Percentiles rank a stretch among this genome's conserved stretches.
These are phyloP conservation scores for Punctularia strigosozonata DNA, from an alignment of 768 basidiomycete species.

Conservation along the genomic window DNA sequence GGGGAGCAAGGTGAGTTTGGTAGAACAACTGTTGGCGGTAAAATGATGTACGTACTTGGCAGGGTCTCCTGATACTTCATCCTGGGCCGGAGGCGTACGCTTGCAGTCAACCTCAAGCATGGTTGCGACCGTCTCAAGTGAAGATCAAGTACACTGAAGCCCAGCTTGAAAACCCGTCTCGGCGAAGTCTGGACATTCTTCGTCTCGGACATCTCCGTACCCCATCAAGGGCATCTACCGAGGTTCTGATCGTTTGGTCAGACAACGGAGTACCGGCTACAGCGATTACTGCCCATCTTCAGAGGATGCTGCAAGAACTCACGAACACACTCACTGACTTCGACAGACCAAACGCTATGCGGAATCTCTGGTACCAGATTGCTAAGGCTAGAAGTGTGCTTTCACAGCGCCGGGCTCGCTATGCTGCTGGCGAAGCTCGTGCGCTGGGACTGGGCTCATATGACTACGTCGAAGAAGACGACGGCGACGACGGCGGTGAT, in stretches of 20 bases:
- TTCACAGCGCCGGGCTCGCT: conserved; percentile 12
- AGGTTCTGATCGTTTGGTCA: conserved; percentile 50
- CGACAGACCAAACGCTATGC: conserved; percentile 8
- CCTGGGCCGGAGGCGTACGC: conserved; percentile 24
- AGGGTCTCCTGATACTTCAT: conserved; percentile 50
- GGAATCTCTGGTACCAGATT: conserved; percentile 14
- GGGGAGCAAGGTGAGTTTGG: conserved; percentile 27
- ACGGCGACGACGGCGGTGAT: conserved; percentile 14
- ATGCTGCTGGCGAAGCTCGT: conserved; percentile 14
- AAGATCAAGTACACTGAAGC: conserved; percentile 35
- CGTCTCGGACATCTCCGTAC: conserved; percentile 35
- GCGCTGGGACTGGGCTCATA: conserved; percentile 12
- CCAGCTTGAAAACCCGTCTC: conserved; percentile 25
- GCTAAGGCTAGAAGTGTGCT: conserved; percentile 12
- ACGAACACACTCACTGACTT: conserved; percentile 2
- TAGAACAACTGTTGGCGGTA: not conserved
- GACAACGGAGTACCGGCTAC: conserved; percentile 46
- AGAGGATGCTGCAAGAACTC: conserved; percentile 2
- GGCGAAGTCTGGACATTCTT: conserved; percentile 42
- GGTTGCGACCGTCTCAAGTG: conserved; percentile 51
- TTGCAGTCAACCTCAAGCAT: conserved; percentile 34
- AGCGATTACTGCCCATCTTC: too few relatives aligned
- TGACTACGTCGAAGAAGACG: conserved; percentile 9
- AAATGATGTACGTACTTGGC: not conserved
- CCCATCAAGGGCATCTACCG: conserved; percentile 36